Evolutionary conservation across 495 filamentous ascomycete genomes (phyloP), one percentile per base, ranked within the genome.

Genomic region (Xylaria flabelliformis): DNA sequence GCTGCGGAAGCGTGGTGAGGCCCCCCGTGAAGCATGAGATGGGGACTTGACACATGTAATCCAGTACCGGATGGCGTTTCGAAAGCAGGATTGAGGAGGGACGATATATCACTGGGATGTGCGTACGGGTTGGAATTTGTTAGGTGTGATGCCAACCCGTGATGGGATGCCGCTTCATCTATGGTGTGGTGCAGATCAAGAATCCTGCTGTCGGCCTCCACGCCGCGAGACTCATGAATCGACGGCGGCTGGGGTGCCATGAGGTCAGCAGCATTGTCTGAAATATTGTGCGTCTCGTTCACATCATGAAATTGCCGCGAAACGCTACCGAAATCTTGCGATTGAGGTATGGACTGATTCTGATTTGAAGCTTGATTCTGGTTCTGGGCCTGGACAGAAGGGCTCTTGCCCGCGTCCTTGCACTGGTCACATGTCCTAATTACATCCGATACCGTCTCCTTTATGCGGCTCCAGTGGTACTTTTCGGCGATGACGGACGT

Each of bases 381-480:
- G 41, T 39, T 51, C 29, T 73, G 61, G 55, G 70, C 75, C 58
- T 71, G 77, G 63, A 67, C 50, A 67, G 75, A 74, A 58, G 77
- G 80, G 41, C 78, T 81, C 77, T 94, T 94, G 71, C 89, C 86
- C 46, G 88, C 83, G 71, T 96, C 93, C 83, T 95, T 97, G 85
- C 95, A 99, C 77, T 97, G 90, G 2, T 90, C 81, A 80, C 96
- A 99, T 72, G 96, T 94, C 72, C 91, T 91, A 83, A 99, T 97
- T 77, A 97, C 95, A 74, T 93, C 89, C 78, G 92, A 95, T 69
- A 97, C 96, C 0, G 95, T 98, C 80, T 98, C 95, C 80, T 98
- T 99, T 83, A 99, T 98, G 42, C 96, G 88, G n/a, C 97, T 95
- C 96, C 96, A 99, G 79, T 98, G 96, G 76, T 93, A 98, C 74